Evolutionary conservation across 2,329 filamentous ascomycete species (phyloP), one percentile per base, ranked within the genome.

Genomic region (Neoarthrinium moseri): DNA sequence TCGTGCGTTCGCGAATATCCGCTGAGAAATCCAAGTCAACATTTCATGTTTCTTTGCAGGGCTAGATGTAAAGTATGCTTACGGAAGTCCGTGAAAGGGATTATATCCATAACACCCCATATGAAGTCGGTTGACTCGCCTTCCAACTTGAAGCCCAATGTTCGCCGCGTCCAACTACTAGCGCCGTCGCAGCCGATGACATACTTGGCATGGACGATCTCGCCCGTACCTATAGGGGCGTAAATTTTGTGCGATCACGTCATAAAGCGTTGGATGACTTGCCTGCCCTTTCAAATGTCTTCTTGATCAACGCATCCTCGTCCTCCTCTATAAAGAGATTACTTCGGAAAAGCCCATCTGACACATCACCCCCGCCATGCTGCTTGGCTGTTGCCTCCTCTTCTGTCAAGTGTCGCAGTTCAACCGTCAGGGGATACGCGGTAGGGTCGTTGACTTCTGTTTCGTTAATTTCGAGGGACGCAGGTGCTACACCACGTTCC

Each of bases 341-440:
- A 48, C 80, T 83, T 22, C 81, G 67, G 56, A 82, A 84, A 2
- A 87, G 55, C 0, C 81, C 80, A 57, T 84, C 60, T 48, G 66
- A 42, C 61, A 60, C 66, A n/a, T 61, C 75, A 47, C 47, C 64
- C 32, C 58, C 67, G 23, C 47, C 46, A 35, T 57, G 53, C 47
- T 69, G 65, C 41, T 60, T 55, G 1, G 78, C 78, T 2, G 73
- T 78, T 0, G 77, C 72, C 55, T 86, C 79, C 24, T 81, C 72
- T 13, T 84, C 78, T 0, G 69, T 71, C 5, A 86, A 65, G 50
- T 83, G 75, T 4, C 74, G 71, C 12, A 88, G 60, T 21, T 69
- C 73, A 11, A 87, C 74, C 0, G 73, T 80, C 27, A 88, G 73
- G 0, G 85, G 84, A 54, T 86, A 83, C 1, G 75, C 72, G 2